phyloP scores from a whole-genome alignment of 352 stramenopile species.

The Globisporangium megalacanthum region DNA sequence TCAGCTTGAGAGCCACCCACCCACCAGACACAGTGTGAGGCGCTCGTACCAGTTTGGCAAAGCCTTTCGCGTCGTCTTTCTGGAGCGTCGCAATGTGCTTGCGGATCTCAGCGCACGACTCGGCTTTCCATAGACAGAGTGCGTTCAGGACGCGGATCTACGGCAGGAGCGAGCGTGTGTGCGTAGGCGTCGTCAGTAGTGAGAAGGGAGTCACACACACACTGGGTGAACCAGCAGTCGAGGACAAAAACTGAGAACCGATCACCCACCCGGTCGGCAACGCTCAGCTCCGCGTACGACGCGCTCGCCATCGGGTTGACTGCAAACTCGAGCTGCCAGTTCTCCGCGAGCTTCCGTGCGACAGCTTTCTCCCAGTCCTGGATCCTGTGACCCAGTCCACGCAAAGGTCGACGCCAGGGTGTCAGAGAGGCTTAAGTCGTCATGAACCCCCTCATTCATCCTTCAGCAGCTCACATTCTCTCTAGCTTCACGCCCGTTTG shows the following conservation, averaged over 20 bases:
- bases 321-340: conserved; percentile 65
- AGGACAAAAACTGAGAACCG: no score
- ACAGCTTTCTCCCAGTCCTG: conserved; percentile 81
- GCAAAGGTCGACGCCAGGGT: background rate
- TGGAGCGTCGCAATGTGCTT: conserved; percentile 61
- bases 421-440: no score
- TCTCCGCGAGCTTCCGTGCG: conserved; percentile 66
- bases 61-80: conserved; percentile 51
- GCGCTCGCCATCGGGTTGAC: conserved; percentile 56
- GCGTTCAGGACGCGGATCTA: conserved; percentile 77
- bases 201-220: background rate
- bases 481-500: conserved; percentile 72
- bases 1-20: no score
- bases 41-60: conserved; percentile 52
- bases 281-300: conserved; percentile 53
- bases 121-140: conserved; percentile 80
- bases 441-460: no score
- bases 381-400: conserved; percentile 32
- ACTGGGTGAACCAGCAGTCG: no score
- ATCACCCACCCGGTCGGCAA: conserved; percentile 50
- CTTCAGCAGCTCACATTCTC: conserved; percentile 48
- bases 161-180: background rate
- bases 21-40: background rate
- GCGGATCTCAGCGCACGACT: conserved; percentile 70
- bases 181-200: background rate